Evolutionary conservation across 768 basidiomycete genomes (phyloP).

Genomic region (Suillus occidentalis): DNA sequence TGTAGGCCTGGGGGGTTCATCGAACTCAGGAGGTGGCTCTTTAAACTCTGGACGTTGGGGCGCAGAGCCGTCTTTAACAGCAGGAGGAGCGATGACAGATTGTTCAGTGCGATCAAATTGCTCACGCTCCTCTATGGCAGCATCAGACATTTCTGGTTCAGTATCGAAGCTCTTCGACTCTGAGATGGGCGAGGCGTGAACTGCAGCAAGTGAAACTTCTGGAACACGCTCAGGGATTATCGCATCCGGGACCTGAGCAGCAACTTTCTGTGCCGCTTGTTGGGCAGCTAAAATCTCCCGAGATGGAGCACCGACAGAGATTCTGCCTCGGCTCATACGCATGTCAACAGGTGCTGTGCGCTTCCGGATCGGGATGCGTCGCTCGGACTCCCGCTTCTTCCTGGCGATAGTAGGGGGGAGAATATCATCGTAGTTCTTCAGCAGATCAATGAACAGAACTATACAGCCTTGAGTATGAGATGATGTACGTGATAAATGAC

Average conservation of each 20-base stretch:
- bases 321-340: slow-evolving; percentile 76
- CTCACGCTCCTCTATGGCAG: slow-evolving; percentile 5
- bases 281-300: slow-evolving; percentile 73
- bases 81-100: slow-evolving; percentile 5
- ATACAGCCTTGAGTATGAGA: neutral
- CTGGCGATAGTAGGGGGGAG: slow-evolving; percentile 80
- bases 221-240: slow-evolving; percentile 16
- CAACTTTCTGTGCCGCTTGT: slow-evolving; percentile 57
- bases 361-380: slow-evolving; percentile 79
- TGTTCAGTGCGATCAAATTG: slow-evolving; percentile 33
- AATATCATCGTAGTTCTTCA: slow-evolving; percentile 71
- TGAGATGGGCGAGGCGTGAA: slow-evolving; percentile 23
- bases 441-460: slow-evolving; percentile 85
- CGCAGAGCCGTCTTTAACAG: slow-evolving; percentile 15
- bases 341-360: slow-evolving; percentile 88
- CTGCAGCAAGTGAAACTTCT: slow-evolving; percentile 14
- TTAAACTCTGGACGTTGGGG: slow-evolving; percentile 52
- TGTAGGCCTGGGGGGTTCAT: slow-evolving; percentile 39
- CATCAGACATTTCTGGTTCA: slow-evolving; percentile 19
- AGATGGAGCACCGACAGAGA: slow-evolving; percentile 70
- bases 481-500: neutral
- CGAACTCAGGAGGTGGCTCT: slow-evolving; percentile 53
- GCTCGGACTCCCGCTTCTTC: slow-evolving; percentile 86
- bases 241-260: slow-evolving; percentile 29
- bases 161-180: slow-evolving; percentile 16